Conservation (phyloP, 2,329 filamentous ascomycete species). For the Phaeosphaeriaceae sp. region DNA sequence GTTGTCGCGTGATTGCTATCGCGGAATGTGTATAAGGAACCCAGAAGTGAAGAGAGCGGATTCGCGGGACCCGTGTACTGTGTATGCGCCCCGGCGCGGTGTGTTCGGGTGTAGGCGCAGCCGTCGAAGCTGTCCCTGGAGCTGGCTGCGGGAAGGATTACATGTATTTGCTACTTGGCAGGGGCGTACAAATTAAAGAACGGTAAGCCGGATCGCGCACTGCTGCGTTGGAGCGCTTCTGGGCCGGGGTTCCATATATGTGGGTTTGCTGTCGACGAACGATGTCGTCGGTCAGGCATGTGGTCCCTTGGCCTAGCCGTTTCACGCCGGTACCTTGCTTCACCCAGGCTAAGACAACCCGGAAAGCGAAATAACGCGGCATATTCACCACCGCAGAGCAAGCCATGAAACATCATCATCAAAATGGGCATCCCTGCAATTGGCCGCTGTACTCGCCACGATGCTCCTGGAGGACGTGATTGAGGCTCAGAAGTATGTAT, state of each 20-base stretch:
- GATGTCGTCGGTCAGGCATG: constrained; percentile 12
- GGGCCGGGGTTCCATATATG: constrained; percentile 10
- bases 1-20: constrained; percentile 24
- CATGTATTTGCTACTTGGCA: constrained; percentile 24
- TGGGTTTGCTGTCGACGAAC: constrained; percentile 15
- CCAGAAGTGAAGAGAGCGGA: neutral
- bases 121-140: constrained; percentile 4
- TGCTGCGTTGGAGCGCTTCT: constrained; percentile 8
- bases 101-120: neutral
- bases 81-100: neutral
- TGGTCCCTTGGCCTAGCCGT: neutral
- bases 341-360: neutral
- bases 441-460: neutral
- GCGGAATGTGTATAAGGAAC: constrained; percentile 1
- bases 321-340: neutral
- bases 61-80: neutral
- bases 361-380: neutral
- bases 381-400: neutral
- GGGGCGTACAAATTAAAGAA: constrained; percentile 28
- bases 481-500: neutral
- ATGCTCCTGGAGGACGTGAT: constrained; percentile 7
- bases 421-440: neutral
- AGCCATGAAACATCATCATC: neutral
- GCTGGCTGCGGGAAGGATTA: constrained; percentile 19
- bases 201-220: constrained; percentile 10